Evolutionary conservation across 169 alveolate genomes (phyloP).

Genomic region (Plasmodium gallinaceum): DNA sequence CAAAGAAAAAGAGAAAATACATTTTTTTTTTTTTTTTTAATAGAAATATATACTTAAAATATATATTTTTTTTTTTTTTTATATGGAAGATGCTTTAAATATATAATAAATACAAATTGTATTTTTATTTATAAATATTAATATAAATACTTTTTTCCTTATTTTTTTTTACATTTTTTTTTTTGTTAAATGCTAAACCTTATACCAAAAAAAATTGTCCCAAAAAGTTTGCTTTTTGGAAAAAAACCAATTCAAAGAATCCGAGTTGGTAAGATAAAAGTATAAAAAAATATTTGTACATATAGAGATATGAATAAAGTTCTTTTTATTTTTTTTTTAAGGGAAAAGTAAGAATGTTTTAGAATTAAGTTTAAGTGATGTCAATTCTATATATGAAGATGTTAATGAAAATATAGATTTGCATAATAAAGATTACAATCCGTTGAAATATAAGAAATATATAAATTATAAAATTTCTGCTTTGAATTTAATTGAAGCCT

Average conservation of each 20-base stretch:
- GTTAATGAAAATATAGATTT: conserved; percentile 26
- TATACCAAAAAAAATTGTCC: conserved; percentile 77
- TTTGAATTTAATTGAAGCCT: conserved; percentile 68
- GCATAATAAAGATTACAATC: conserved; percentile 72
- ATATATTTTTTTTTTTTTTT: background rate
- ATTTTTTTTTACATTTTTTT: background rate
- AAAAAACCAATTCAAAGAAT: conserved; percentile 83
- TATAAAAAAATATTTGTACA: conserved; percentile 13
- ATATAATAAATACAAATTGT: background rate
- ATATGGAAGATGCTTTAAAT: conserved; percentile 6
- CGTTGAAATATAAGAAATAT: conserved; percentile 55
- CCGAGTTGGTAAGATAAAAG: conserved; percentile 78
- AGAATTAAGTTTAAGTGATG: conserved; percentile 67
- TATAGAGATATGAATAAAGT: background rate
- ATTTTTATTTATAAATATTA: conserved; percentile 4
- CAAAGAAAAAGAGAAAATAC: background rate
- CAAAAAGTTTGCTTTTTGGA: conserved; percentile 81
- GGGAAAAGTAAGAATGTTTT: conserved; percentile 68
- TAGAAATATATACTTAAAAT: background rate
- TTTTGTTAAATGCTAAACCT: conserved; percentile 79
- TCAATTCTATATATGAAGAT: conserved; percentile 71
- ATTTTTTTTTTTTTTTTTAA: background rate
- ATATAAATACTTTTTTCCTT: conserved; percentile 1
- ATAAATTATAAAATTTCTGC: conserved; percentile 68
- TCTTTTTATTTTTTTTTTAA: background rate